phyloP scores from a whole-genome alignment of 202 grass and related monocot species.

The Digitaria exilis region DNA sequence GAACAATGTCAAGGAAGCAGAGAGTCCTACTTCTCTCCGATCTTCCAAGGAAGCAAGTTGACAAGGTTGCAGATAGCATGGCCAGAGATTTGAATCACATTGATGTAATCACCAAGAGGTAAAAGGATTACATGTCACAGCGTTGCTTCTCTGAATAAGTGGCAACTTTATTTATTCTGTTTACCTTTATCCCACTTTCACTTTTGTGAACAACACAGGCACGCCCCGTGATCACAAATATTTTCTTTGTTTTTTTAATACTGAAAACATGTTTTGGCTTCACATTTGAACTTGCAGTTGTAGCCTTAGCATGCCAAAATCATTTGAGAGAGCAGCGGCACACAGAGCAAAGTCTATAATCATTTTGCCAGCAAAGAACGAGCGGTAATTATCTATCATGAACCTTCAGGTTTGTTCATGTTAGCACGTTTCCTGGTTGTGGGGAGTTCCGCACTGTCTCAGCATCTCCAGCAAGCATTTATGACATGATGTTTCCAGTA shows the following conservation, averaged over 20 bases:
- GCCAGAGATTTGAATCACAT: constrained; percentile 85
- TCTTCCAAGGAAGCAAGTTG: constrained; percentile 90
- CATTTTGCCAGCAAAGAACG: constrained; percentile 73
- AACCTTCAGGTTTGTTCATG: constrained; percentile 23
- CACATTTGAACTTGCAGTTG: constrained; percentile 62
- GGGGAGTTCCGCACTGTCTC: background rate
- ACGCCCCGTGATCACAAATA: background rate
- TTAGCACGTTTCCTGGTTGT: background rate
- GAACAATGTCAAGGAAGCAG: constrained; percentile 82
- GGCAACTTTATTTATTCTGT: constrained; percentile 20
- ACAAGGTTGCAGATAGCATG: constrained; percentile 81
- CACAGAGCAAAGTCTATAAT: constrained; percentile 92
- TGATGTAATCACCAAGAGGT: constrained; percentile 96
- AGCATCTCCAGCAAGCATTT: constrained; percentile 9
- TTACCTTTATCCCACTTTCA: constrained; percentile 23
- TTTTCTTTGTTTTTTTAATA: constrained; percentile 32
- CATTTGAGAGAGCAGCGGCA: constrained; percentile 95
- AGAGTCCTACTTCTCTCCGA: constrained; percentile 94
- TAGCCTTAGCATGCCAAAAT: constrained; percentile 92
- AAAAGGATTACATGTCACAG: constrained; percentile 26
- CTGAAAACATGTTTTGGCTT: background rate
- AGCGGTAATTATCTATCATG: constrained; percentile 60
- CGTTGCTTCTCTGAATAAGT: constrained; percentile 38
- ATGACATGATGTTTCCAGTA: constrained; percentile 16
- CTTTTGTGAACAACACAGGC: background rate